Percentiles rank a stretch among this genome's conserved stretches.
phyloP scores from a whole-genome alignment of 2,329 filamentous ascomycete genomes.

The Pseudogymnoascus sp. region DNA sequence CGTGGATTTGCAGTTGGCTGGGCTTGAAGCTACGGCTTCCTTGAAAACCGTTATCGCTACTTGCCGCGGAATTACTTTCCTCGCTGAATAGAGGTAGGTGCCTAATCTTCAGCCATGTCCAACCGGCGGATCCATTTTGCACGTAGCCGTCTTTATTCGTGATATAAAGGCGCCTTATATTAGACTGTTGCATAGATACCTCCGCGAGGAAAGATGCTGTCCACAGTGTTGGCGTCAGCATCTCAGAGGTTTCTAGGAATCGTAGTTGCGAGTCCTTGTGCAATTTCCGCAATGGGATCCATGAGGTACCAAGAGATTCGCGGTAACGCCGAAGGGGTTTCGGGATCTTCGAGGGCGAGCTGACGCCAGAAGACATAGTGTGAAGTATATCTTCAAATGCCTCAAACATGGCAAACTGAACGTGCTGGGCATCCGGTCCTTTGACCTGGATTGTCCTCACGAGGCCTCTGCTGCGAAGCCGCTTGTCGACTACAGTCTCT shows the following conservation, averaged over 20 bases:
- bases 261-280: constrained; percentile 65
- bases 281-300: constrained; percentile 70
- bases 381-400: constrained; percentile 52
- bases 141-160: constrained; percentile 69
- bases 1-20: constrained; percentile 52
- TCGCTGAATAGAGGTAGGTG: constrained; percentile 46
- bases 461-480: constrained; percentile 68
- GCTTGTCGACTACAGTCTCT: constrained; percentile 54
- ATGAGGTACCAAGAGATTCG: constrained; percentile 53
- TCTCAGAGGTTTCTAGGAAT: constrained; percentile 62
- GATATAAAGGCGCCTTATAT: constrained; percentile 60
- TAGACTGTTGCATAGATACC: constrained; percentile 63
- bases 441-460: constrained; percentile 55
- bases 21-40: constrained; percentile 31
- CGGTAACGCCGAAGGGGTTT: constrained; percentile 19
- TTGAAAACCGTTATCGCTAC: constrained; percentile 37
- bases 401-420: constrained; percentile 53
- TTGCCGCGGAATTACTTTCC: not conserved
- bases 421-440: constrained; percentile 57
- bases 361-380: constrained; percentile 25
- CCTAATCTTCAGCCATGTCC: constrained; percentile 64
- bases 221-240: constrained; percentile 66
- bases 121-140: constrained; percentile 53
- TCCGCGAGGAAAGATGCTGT: constrained; percentile 60
- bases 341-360: constrained; percentile 14